Conservation (phyloP, 1,284 basidiomycete genomes). For the Ustilago lituana region DNA sequence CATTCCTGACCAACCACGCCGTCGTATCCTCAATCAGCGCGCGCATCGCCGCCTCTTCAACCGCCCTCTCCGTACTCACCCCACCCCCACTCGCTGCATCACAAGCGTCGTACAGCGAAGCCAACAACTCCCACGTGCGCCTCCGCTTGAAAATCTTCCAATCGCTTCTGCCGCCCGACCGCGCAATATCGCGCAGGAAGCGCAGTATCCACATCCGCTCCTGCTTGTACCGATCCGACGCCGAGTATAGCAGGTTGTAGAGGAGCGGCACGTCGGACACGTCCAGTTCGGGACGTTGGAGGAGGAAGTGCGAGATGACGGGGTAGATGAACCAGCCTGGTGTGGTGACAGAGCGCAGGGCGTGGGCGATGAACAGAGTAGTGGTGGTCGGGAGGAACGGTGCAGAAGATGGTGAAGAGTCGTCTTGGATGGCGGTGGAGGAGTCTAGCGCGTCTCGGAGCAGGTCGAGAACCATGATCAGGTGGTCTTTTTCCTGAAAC, state of each 20-base stretch:
- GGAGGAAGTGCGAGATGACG: constrained; percentile 79
- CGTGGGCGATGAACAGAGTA: constrained; percentile 81
- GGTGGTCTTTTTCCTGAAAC: constrained; percentile 83
- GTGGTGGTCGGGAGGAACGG: constrained; percentile 76
- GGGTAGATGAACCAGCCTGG: constrained; percentile 84
- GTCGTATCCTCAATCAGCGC: constrained; percentile 41
- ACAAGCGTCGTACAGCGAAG: constrained; percentile 77
- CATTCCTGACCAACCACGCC: constrained; percentile 28
- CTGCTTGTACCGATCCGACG: constrained; percentile 77
- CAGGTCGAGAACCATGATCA: constrained; percentile 78
- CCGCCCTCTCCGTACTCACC: constrained; percentile 14
- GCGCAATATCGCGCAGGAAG: constrained; percentile 82
- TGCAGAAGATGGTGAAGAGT: constrained; percentile 65
- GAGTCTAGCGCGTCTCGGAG: constrained; percentile 68
- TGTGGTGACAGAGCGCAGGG: constrained; percentile 79
- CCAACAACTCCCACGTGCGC: constrained; percentile 86
- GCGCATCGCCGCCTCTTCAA: constrained; percentile 34
- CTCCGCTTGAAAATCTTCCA: constrained; percentile 83
- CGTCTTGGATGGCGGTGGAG: constrained; percentile 14
- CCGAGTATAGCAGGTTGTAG: constrained; percentile 81
- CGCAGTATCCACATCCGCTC: constrained; percentile 88
- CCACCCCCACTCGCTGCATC: constrained; percentile 65
- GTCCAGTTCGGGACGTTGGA: constrained; percentile 83
- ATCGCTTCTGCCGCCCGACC: constrained; percentile 74
- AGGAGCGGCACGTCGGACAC: constrained; percentile 82